phyloP scores from a whole-genome alignment of 495 filamentous ascomycete species.

The Hypoxylon intermedium region DNA sequence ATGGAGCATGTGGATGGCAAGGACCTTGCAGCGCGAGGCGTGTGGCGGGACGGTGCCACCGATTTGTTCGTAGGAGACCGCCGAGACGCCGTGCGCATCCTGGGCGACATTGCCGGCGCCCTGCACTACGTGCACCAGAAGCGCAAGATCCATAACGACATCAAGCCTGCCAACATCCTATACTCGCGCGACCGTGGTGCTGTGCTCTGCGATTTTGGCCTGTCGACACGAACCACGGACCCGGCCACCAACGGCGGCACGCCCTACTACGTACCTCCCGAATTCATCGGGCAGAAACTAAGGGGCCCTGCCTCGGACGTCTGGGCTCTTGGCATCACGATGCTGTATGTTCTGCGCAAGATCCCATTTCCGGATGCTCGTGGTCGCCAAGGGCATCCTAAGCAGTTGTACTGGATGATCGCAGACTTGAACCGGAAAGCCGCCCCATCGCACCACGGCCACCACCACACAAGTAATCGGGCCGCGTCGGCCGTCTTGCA shows the following conservation, averaged over 20 bases:
- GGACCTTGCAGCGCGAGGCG: slow-evolving; percentile 49
- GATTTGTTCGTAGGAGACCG: slow-evolving; percentile 52
- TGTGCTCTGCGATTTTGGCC: slow-evolving; percentile 58
- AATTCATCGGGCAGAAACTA: slow-evolving; percentile 56
- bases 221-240: slow-evolving; percentile 50
- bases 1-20: slow-evolving; percentile 60
- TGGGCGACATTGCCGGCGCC: slow-evolving; percentile 54
- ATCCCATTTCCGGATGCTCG: slow-evolving; percentile 55
- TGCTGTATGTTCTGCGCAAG: slow-evolving; percentile 57
- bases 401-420: slow-evolving; percentile 57
- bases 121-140: slow-evolving; percentile 56
- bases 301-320: slow-evolving; percentile 57
- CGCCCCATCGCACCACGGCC: slow-evolving; percentile 4
- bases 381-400: slow-evolving; percentile 49
- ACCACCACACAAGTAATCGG: slow-evolving; percentile 26
- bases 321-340: slow-evolving; percentile 58
- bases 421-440: slow-evolving; percentile 47
- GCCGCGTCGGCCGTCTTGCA: slow-evolving; percentile 45
- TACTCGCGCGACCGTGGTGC: slow-evolving; percentile 58
- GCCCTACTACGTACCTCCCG: slow-evolving; percentile 59
- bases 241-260: slow-evolving; percentile 54
- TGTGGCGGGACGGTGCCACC: slow-evolving; percentile 49
- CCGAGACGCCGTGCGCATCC: slow-evolving; percentile 51
- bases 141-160: slow-evolving; percentile 57
- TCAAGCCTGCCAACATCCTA: slow-evolving; percentile 61